phyloP scores from a whole-genome alignment of 805 yeast genomes.

The Cyberlindnera galapagoensis region DNA sequence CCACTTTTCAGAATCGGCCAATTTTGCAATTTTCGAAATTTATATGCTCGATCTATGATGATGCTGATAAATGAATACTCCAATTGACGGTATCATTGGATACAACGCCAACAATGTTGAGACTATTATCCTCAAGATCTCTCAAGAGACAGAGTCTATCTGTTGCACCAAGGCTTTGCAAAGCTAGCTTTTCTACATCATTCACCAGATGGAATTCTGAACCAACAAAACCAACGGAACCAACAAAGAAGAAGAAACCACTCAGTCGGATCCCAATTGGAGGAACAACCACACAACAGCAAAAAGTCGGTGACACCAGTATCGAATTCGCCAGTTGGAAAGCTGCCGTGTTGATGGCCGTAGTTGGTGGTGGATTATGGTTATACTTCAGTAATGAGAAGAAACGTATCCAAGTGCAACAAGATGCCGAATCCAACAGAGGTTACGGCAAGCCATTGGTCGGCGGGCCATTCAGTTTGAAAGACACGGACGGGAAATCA shows the following conservation, averaged over 20 bases:
- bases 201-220: conserved; percentile 13
- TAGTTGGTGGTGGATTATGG: conserved; percentile 67
- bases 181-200: conserved; percentile 13
- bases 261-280: conserved; percentile 79
- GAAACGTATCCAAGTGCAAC: conserved; percentile 63
- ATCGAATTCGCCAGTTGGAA: conserved; percentile 84
- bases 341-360: conserved; percentile 59
- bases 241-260: conserved; percentile 48
- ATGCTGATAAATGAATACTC: neutral
- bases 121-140: conserved; percentile 7
- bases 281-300: conserved; percentile 32
- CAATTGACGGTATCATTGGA: too few species aligned
- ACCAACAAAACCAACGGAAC: conserved; percentile 6
- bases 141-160: neutral
- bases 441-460: conserved; percentile 89
- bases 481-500: conserved; percentile 60
- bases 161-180: neutral
- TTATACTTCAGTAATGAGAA: conserved; percentile 72
- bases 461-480: conserved; percentile 81
- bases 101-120: conserved; percentile 9
- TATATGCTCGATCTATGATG: conserved; percentile 5
- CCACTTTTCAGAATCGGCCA: neutral
- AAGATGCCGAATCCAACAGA: conserved; percentile 77
- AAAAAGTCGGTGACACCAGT: conserved; percentile 32
- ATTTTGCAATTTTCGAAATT: neutral